Evolutionary conservation across 768 basidiomycete species (phyloP), one percentile per base, ranked within the genome.

Genomic region (Leucosporidium yakuticum): DNA sequence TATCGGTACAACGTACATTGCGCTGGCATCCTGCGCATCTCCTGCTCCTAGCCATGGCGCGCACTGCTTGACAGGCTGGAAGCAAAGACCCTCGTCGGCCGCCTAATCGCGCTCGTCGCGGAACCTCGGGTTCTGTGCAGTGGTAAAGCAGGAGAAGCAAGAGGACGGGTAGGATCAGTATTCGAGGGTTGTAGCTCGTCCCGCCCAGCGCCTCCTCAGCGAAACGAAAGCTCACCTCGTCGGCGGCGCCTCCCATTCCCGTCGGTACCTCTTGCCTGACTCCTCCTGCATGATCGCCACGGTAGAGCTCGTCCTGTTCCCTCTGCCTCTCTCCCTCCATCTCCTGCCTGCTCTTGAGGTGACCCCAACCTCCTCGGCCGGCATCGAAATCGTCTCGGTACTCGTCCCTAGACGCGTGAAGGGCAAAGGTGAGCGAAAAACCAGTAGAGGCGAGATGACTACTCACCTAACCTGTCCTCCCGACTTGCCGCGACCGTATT

Each of bases 311-410:
- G 77, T 93, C 91, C 48, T 89, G 87, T 75, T 90, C 87, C 73
- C 86, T 84, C 77, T 89, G 83, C 74, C 91, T 82, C 73, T 90
- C 88, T 49, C 85, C 82, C 77, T 90, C 88, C 58, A 83, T 63
- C 68, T 84, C 81, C 75, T 91, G 89, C 7, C 88, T 86, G 69
- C 90, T 90, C 51, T 76, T 74, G 60, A 77, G 69, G 8, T 91
- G 91, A 74, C 91, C 91, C 90, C 89, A 94, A 48, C 90, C 91
- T 60, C 96, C 96, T 60, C 96, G 86, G 44, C 96, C 96, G 64
- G 92, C 88, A 78, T 98, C 93, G 77, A 94, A 99, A 79, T 98
- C 95, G 77, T 94, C 88, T 70, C 96, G 81, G 78, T 96, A 96
- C 77, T 99, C 96, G 77, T 99, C 96, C 73, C 95, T 84, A 61